Evolutionary conservation across 177 flowering plant species (phyloP), one percentile per base, ranked within the genome.

Genomic region (Telopea speciosissima): DNA sequence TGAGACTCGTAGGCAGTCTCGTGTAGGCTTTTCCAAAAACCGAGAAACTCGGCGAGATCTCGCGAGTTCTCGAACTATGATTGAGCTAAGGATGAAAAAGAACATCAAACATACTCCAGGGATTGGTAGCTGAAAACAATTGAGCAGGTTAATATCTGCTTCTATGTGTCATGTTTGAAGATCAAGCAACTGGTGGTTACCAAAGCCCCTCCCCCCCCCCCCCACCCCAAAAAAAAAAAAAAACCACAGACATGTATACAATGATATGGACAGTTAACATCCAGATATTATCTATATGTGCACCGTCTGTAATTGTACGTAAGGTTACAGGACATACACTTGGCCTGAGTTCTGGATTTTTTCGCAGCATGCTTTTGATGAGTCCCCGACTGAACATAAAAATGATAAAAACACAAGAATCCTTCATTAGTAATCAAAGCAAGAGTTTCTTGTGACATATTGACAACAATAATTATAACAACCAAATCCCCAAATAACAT

Each of bases 321-420:
- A 58, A 19, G n/a, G n/a, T 21, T 19, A n/a, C n/a, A 42, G 25
- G 17, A 69, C 91, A 61, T 92, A 94, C 98, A 75, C 95, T 90
- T 52, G 98, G 98, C 69, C 98, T 82, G 24, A 86, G 85, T 77
- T 94, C 97, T 40, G 98, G 98, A 77, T 89, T 92, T 76, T 88
- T 94, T 73, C 98, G 86, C 72, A 94, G 82, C 98, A 94, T 89
- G 83, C 95, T 92, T 75, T 90, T 94, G 22, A 94, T 69, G 63
- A 94, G 97, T 24, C 97, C 91, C 44, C 97, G 89, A 70, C 96
- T 93, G 90, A 65, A 80, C 67, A 65, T 62, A 44, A 24, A 59
- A 23, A 69, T 11, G 19, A 45, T 8, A 45, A 17, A 70, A 44
- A 59, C 70, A 73, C 49, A 62, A 24, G 59, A 63, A 36, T 36